Percentiles rank a stretch among this genome's conserved stretches.
Conservation (phyloP, 2,329 filamentous ascomycete species). For the Stagonosporopsis chrysanthemi region DNA sequence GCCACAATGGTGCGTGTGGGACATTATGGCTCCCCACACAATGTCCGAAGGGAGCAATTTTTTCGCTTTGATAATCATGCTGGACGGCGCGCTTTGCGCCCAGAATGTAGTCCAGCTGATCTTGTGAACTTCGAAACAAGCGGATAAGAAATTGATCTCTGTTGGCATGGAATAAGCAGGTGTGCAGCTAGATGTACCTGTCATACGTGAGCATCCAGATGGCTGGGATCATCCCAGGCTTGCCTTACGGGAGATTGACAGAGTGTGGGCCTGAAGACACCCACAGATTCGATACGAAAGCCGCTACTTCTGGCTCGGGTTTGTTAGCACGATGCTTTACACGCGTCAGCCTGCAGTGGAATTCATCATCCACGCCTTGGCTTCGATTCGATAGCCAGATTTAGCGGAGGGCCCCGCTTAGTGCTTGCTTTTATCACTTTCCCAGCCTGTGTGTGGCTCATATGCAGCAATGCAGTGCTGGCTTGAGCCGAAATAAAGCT, state of each 20-base stretch:
- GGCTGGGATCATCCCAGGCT: slow-evolving; percentile 6
- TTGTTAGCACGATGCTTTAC: neutral
- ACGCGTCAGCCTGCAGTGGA: slow-evolving; percentile 9
- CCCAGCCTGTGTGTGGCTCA: slow-evolving; percentile 8
- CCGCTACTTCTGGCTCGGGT: slow-evolving; percentile 1
- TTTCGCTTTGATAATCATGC: slow-evolving; percentile 1
- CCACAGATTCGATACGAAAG: slow-evolving; percentile 8
- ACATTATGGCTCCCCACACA: slow-evolving; percentile 18
- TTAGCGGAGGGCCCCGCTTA: slow-evolving; percentile 1
- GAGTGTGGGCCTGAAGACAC: slow-evolving; percentile 5
- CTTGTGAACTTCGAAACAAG: neutral
- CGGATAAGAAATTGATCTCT: neutral
- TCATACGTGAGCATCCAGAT: slow-evolving; percentile 4
- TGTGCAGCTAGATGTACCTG: neutral
- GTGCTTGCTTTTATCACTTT: slow-evolving; percentile 4
- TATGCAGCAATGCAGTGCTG: neutral
- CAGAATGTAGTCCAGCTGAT: neutral
- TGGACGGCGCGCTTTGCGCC: slow-evolving; percentile 10
- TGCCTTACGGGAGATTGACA: slow-evolving; percentile 15
- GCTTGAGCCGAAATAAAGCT: slow-evolving; percentile 8
- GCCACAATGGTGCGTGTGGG: slow-evolving; percentile 13
- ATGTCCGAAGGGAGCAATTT: slow-evolving; percentile 11
- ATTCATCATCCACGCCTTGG: slow-evolving; percentile 1
- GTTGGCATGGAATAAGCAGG: neutral
- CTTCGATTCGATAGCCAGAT: neutral